Conservation (phyloP, 306 rosid genomes). For the Aeschynomene evenia region DNA sequence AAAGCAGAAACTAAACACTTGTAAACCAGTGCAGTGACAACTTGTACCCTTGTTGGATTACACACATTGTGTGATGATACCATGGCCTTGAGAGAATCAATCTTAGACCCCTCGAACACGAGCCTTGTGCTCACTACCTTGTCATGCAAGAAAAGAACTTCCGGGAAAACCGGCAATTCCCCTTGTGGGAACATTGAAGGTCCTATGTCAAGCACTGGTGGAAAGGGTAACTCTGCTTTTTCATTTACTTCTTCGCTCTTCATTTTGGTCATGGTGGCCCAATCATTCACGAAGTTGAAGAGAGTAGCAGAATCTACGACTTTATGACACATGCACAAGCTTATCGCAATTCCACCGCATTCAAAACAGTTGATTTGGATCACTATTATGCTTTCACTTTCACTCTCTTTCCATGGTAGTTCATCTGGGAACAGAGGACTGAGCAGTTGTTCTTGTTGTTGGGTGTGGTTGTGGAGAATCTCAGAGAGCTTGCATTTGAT, state of each 20-base stretch:
- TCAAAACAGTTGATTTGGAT: too few relatives aligned
- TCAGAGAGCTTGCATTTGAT: constrained; percentile 21
- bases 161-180: constrained; percentile 19
- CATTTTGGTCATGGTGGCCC: constrained; percentile 43
- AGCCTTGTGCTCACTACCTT: constrained; percentile 30
- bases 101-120: constrained; percentile 34
- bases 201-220: constrained; percentile 14
- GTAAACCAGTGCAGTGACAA: constrained; percentile 41
- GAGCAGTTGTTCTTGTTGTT: too few relatives aligned
- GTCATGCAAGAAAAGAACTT: not conserved
- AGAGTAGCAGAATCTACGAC: constrained; percentile 42
- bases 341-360: constrained; percentile 27
- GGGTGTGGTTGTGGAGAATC: constrained; percentile 32
- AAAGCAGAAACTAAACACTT: constrained; percentile 26
- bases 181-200: constrained; percentile 27
- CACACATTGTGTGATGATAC: constrained; percentile 23
- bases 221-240: not conserved
- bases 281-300: constrained; percentile 42
- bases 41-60: constrained; percentile 42
- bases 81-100: constrained; percentile 34
- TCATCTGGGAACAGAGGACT: too few relatives aligned
- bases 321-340: constrained; percentile 52
- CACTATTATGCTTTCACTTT: too few relatives aligned
- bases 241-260: not conserved
- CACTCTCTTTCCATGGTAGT: too few relatives aligned